Evolutionary conservation across 2,329 filamentous ascomycete species (phyloP), one percentile per base, ranked within the genome.

Genomic region (Sclerotinia trifoliorum): DNA sequence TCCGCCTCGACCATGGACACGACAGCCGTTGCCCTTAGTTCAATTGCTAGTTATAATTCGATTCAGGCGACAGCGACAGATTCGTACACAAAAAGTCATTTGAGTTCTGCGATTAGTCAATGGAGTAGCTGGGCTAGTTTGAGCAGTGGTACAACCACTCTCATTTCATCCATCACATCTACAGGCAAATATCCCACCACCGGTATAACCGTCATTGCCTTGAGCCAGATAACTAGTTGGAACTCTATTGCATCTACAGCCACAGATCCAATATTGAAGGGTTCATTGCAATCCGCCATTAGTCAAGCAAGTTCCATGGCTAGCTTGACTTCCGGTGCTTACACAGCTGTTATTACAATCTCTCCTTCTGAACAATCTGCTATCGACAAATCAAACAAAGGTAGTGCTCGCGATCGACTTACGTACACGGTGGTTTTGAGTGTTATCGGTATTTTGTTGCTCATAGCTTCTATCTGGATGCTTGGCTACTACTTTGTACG

Each of bases 351-450:
- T 35, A 62, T 51, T 17, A 51, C 29, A 13, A 19, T 62, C 29
- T 62, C 46, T 5, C 60, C 46, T 1, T 11, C 29, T 1, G 46
- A 62, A 51, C 46, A 62, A 39, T 32, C 58, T 5, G 4, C 1
- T 10, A 26, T 62, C 0, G 46, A 39, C 29, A 24, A 26, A 5
- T 15, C 13, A 15, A 8, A 6, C 5, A 26, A 21, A 7, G 8
- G 39, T 10, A 19, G 6, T 4, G 6, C 1, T 21, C 7, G 5
- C 2, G 7, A 0, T 2, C 2, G 6, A 19, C 13, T 5, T 32
- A 4, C 8, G 1, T 26, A 6, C 60, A 26, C 21, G 2, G n/a
- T 2, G 4, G 2, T 51, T 17, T 3, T 19, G 21, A 39, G 54
- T 57, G 11, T 17, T 8, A 8, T 17, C 3, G 21, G 29, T 6